Percentiles rank a stretch among this genome's conserved stretches.
Evolutionary conservation across 176 grass and related monocot species (phyloP).

Genomic region (Oryza rufipogon): DNA sequence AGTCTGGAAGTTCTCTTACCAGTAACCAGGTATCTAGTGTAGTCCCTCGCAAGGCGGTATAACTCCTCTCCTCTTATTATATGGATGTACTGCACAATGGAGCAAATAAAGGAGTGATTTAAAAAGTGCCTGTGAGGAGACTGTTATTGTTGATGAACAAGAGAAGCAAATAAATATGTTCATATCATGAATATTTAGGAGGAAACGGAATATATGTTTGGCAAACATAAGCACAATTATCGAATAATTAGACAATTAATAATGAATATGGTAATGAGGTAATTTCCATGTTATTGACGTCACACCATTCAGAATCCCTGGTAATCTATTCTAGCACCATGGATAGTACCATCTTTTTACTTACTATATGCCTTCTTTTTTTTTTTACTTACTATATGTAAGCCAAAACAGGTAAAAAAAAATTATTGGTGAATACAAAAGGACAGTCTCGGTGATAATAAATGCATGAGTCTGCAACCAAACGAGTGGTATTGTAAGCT

Average conservation of each 20-base stretch:
- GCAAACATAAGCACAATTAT: conserved; percentile 1
- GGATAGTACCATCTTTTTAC: neutral
- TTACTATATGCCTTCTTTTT: too few relatives aligned
- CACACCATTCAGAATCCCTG: neutral
- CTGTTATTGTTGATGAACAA: neutral
- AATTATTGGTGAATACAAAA: neutral
- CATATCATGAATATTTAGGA: neutral
- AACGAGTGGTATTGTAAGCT: neutral
- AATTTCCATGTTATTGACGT: neutral
- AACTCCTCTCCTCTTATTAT: conserved; percentile 88
- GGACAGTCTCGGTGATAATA: neutral
- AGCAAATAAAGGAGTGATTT: conserved; percentile 5
- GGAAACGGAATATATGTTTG: neutral
- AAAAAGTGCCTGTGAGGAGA: neutral
- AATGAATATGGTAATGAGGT: conserved; percentile 11
- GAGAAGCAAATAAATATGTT: conserved; percentile 14
- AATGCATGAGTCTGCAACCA: neutral
- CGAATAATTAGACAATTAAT: neutral
- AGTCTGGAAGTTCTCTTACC: conserved; percentile 68
- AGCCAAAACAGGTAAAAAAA: neutral
- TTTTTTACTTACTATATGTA: conserved; percentile 13
- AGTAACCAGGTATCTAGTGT: conserved; percentile 67
- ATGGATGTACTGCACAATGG: conserved; percentile 63
- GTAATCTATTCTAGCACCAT: neutral
- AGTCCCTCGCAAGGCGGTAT: conserved; percentile 69